Evolutionary conservation across 2,329 filamentous ascomycete genomes (phyloP), one percentile per base, ranked within the genome.

Genomic region (Aspergillus ochraceoroseus): DNA sequence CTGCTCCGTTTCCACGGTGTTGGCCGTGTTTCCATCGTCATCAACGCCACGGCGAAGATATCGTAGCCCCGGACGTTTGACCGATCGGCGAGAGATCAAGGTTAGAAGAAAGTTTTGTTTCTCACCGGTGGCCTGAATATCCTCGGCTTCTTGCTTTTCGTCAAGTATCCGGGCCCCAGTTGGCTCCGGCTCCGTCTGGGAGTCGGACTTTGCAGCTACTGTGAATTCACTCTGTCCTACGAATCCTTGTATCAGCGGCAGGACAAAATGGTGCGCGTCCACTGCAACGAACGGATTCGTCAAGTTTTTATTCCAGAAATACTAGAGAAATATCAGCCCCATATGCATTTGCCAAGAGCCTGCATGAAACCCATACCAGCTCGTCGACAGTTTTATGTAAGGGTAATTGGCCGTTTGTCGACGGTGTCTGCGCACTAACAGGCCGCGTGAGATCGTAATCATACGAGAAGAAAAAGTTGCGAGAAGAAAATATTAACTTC

Each of bases 391-490:
- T 74, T 48, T 78, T 78, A 61, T 87, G 76, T 3, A 95, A 69
- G 4, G 88, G 82, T 3, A 77, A 52, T 31, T 74, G 73, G 9
- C 68, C 65, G 15, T 56, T 64, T 20, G 59, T 54, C 5, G 62
- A 43, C 6, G 61, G 39, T 30, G 64, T 62, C 53, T 70, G 64
- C 25, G 62, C 60, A 37, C 63, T 61, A 46, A 76, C 61, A 39
- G 76, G 80, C 41, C 83, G 77, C 0, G 92, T 96, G 35, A 98
- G 77, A 60, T 98, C 89, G 59, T 90, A 77, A 50, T 98, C 92
- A 62, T 98, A 95, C 0, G 89, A 89, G 63, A 90, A 98, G 70
- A 84, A 96, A 64, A 95, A 96, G 61, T 87, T 95, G 48, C 77
- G 76, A 0, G 84, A 88, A 1, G 85, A 82, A 58, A 95, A 90